Conservation (phyloP, 805 yeast species). For the Yamadazyma kitorensis region DNA sequence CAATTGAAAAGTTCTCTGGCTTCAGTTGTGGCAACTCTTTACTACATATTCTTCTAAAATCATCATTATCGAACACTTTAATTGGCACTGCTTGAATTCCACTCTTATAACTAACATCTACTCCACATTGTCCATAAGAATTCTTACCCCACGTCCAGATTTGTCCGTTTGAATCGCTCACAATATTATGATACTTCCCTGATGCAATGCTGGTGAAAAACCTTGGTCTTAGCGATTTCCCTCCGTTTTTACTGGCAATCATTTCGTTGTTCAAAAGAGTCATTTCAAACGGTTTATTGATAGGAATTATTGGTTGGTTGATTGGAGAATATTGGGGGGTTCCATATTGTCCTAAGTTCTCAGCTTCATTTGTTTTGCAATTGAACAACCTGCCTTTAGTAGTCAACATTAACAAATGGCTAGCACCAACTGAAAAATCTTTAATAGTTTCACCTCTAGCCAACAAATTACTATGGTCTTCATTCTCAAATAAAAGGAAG, state of each 20-base stretch:
- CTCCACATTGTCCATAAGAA: constrained; percentile 80
- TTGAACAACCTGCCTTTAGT: constrained; percentile 60
- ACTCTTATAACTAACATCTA: constrained; percentile 60
- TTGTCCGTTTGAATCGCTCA: constrained; percentile 60
- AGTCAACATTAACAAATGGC: constrained; percentile 67
- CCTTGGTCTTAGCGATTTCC: constrained; percentile 34
- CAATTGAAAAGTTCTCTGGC: constrained; percentile 26
- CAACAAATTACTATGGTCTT: constrained; percentile 1
- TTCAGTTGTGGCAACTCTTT: constrained; percentile 38
- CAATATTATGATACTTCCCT: constrained; percentile 73
- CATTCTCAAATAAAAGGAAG: constrained; percentile 7
- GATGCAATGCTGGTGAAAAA: constrained; percentile 59
- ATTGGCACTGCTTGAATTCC: constrained; percentile 70
- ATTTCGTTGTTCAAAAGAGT: constrained; percentile 52
- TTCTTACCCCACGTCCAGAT: constrained; percentile 89
- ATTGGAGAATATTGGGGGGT: constrained; percentile 68
- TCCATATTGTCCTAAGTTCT: constrained; percentile 78
- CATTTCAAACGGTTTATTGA: constrained; percentile 44
- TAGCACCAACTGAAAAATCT: constrained; percentile 57
- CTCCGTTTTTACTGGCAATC: constrained; percentile 16
- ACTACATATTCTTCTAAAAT: constrained; percentile 14
- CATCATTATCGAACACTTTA: constrained; percentile 18
- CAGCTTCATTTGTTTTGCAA: constrained; percentile 52
- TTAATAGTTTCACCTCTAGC: constrained; percentile 32
- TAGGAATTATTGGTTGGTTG: constrained; percentile 16